phyloP scores from a whole-genome alignment of 495 filamentous ascomycete species.

The Talaromyces adpressus region DNA sequence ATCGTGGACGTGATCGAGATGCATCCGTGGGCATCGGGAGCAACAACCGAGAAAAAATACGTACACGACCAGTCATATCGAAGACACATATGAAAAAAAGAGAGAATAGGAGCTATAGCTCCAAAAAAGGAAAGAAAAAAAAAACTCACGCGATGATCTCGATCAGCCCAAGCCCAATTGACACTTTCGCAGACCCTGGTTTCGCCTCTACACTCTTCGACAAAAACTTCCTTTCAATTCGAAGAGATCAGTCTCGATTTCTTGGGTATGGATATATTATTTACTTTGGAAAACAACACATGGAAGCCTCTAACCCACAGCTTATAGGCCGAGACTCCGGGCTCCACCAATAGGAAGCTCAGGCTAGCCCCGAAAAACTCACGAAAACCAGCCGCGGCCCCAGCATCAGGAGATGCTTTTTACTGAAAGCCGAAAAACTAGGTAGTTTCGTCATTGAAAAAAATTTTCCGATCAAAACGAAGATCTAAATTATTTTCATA shows the following conservation, averaged over 20 bases:
- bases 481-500: background rate
- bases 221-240: background rate
- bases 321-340: background rate
- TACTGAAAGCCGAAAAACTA: background rate
- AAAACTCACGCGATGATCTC: background rate
- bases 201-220: background rate
- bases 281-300: background rate
- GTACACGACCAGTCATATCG: background rate
- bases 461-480: background rate
- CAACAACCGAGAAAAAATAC: background rate
- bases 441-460: background rate
- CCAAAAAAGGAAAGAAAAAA: background rate
- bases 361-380: background rate
- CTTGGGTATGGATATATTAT: background rate
- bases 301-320: background rate
- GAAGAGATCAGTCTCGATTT: background rate
- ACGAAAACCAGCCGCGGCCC: background rate
- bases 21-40: background rate
- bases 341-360: background rate
- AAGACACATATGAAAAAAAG: background rate
- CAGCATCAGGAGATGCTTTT: background rate
- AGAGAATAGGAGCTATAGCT: background rate
- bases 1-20: background rate
- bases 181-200: background rate
- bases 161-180: background rate